A percentile compares a stretch with the other conserved stretches of the same genome.
These are phyloP conservation scores for Rhizopogon roseolus DNA, from an alignment of 768 basidiomycete genomes.

Conservation along the genomic window DNA sequence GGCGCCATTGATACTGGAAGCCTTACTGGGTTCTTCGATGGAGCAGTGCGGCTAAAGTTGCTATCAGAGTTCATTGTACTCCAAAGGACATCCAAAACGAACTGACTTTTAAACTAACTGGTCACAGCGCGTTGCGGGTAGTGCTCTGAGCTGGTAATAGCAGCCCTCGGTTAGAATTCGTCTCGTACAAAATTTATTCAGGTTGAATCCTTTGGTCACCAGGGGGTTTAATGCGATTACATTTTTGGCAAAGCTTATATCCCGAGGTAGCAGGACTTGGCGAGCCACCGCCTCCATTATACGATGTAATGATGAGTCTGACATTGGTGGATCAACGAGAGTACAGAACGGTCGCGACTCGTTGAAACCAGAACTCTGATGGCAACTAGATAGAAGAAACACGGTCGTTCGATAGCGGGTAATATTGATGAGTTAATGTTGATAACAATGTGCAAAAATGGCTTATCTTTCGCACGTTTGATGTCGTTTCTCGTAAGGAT, in stretches of 20 bases:
- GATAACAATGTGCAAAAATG: background rate
- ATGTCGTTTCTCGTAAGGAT: background rate
- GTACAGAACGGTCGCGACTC: no score
- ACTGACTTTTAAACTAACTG: background rate
- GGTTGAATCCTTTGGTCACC: background rate
- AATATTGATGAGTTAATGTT: background rate
- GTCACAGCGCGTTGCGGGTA: background rate
- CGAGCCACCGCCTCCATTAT: background rate
- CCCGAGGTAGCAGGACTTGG: background rate
- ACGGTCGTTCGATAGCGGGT: background rate
- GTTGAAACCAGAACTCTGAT: no score
- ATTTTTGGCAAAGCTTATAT: background rate
- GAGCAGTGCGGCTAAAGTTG: background rate
- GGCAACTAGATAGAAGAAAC: no score
- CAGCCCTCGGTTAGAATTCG: background rate
- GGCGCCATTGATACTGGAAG: background rate
- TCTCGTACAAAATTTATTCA: no score
- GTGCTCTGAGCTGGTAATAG: background rate
- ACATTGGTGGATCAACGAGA: background rate
- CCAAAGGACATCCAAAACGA: background rate
- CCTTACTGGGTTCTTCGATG: background rate
- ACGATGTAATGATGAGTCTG: background rate
- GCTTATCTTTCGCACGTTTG: constrained; percentile 2
- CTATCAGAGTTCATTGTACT: background rate
- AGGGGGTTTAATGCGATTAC: background rate